Evolutionary conservation across 805 yeast genomes (phyloP), one percentile per base, ranked within the genome.

Genomic region (Teunomyces lycoperdinae): DNA sequence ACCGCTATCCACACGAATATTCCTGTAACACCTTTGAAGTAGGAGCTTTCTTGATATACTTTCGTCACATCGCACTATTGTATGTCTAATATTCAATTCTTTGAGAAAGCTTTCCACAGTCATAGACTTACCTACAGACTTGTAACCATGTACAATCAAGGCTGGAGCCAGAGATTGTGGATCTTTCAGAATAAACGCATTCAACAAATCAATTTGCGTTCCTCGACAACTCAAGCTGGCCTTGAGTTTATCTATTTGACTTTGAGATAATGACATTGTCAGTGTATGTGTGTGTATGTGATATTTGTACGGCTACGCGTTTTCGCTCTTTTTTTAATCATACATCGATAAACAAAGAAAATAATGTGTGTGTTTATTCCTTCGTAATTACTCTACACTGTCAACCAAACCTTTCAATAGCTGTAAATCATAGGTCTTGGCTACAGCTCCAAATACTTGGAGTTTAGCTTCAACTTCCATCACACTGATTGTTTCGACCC

Each of bases 401-500:
- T 69, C 73, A n/a, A 70, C 53, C 32, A 66, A 51, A 9, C 64
- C 74, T 44, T 52, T 55, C 41, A 89, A 62, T 47, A 89, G 65
- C 46, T 77, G 79, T 55, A 91, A 70, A 33, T 81, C 84, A 60
- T 79, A 87, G 45, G 65, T 76, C 10, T 68, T 67, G 1, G 92
- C 80, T 10, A 89, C 83, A 49, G 79, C 82, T 17, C 68, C 68
- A 61, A 77, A 88, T 0, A 81, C 74, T 5, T 60, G 63, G 3
- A 84, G 57, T 44, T 73, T 72, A 44, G 68, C 67, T 13, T 71
- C 64, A 6, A 89, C 59, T 0, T 73, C 77, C 4, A 60, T 66
- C 43, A 70, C 68, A 4, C 72, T 60, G 16, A 83, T 62, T 0
- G 87, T 81, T 42, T 80, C 84, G 3, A 65, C 71, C 96, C 96